Base-by-base conservation (phyloP, 2,329 filamentous ascomycete species). In the Ophiostoma triangulosporum region DNA sequence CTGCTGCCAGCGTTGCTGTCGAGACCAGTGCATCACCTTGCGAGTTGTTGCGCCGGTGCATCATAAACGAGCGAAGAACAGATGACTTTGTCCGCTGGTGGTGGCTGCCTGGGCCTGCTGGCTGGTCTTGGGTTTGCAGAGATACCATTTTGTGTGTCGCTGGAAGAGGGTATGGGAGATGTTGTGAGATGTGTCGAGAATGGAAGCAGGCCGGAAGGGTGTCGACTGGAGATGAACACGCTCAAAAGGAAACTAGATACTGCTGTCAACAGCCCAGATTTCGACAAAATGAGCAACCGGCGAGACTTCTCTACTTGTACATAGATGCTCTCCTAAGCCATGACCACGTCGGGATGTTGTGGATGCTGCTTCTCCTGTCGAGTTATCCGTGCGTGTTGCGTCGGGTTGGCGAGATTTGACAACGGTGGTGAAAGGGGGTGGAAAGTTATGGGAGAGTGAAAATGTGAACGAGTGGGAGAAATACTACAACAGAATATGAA, bases 51-150 rank as follows among this genome's bases (percentile, higher is more conserved):
- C 61, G 60, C 40, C 71, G 70, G 54, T 74, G 70, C 56, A 74
- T 68, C 52, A 77, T 73, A 58, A 78, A 70, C 8, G 71, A 72
- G 56, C 69, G 71, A 50, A 78, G 62, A 36, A 76, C 72, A 17
- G 69, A 74, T 2, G 74, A 74, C 62, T 72, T 76, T 55, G 71
- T 68, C 43, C 72, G 64, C 51, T 72, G 69, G 57, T 72, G 69
- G 12, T 52, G 54, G 35, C 38, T 31, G 11, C 31, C 36, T 8
- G 29, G 17, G 11, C n/a, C 46, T 15, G 17, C 46, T 15, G 17
- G 46, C 29, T 14, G 48, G 7, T 26, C 48, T 15, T 55, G 48
- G 24, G 40, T 32, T 15, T 53, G 43, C 24, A 50, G 38, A 31
- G 53, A 33, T 11, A 51, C 54, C 59, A 60, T 60, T 12, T 57